Conservation (phyloP, 768 basidiomycete genomes). For the Mycena filopes region DNA sequence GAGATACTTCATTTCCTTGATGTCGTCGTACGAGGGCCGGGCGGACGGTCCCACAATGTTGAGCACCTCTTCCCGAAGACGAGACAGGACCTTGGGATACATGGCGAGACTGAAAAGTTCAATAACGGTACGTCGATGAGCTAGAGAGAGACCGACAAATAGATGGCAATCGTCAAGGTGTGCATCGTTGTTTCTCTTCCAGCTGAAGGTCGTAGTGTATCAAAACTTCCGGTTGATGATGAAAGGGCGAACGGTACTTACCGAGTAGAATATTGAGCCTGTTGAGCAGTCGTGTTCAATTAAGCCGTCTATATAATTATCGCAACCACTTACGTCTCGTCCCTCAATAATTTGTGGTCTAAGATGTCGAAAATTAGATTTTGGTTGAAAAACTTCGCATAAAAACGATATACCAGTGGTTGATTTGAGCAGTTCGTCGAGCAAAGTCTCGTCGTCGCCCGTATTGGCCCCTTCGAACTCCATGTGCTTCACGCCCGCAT, state of each 20-base stretch:
- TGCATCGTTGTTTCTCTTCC: conserved; percentile 14
- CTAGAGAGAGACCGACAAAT: conserved; percentile 28
- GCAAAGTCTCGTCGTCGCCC: not conserved
- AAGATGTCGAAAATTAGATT: not conserved
- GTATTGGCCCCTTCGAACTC: conserved; percentile 7
- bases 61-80: conserved; percentile 42
- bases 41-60: conserved; percentile 33
- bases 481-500: not conserved
- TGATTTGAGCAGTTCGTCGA: conserved; percentile 1
- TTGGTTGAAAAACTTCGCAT: too few species aligned
- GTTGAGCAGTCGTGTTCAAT: not conserved
- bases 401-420: conserved; percentile 25
- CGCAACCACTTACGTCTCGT: conserved; percentile 13
- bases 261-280: conserved; percentile 20
- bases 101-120: conserved; percentile 36
- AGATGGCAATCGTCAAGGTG: conserved; percentile 10
- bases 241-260: not conserved
- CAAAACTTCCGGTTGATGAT: too few species aligned
- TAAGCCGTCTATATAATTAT: not conserved
- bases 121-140: too few species aligned
- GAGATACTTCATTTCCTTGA: conserved; percentile 41
- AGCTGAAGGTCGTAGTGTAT: too few species aligned
- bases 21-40: conserved; percentile 38
- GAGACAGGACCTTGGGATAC: conserved; percentile 35
- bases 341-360: conserved; percentile 36